A percentile compares a stretch with the other conserved stretches of the same genome.
Conservation (phyloP, 257 asterid species). For the Gardenia jasminoides region DNA sequence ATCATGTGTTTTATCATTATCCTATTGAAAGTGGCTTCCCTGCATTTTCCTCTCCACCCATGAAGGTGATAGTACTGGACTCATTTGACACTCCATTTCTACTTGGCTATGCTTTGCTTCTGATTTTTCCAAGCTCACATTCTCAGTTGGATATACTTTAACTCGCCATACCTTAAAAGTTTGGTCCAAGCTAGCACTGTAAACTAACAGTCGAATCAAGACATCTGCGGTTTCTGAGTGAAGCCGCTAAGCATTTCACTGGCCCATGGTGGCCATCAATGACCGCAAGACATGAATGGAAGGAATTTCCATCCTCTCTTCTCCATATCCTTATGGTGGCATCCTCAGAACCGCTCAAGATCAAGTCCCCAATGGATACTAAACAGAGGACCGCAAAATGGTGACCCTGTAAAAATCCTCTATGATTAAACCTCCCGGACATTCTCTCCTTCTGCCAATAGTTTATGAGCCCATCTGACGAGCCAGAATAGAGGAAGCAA, state of each 20-base stretch:
- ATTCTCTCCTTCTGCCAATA: conserved; percentile 65
- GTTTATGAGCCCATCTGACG: conserved; percentile 70
- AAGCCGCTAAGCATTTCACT: conserved; percentile 67
- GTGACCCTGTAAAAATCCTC: conserved; percentile 67
- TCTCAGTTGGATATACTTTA: conserved; percentile 44
- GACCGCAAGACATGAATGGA: conserved; percentile 61
- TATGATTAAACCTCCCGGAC: conserved; percentile 64
- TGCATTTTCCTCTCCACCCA: conserved; percentile 77
- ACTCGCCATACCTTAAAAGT: conserved; percentile 78
- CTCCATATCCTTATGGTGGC: conserved; percentile 73
- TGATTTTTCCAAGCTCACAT: conserved; percentile 28
- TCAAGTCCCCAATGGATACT: conserved; percentile 47
- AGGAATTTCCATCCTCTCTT: conserved; percentile 52
- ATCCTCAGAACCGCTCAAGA: conserved; percentile 76
- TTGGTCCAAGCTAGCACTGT: conserved; percentile 68
- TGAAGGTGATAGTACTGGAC: conserved; percentile 68
- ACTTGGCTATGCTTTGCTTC: conserved; percentile 24
- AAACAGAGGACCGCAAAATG: conserved; percentile 62
- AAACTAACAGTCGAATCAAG: conserved; percentile 47
- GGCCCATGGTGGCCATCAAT: conserved; percentile 83
- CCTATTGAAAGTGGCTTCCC: conserved; percentile 33
- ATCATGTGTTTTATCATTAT: neutral
- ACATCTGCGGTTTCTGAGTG: conserved; percentile 37
- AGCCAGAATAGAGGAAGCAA: conserved; percentile 62
- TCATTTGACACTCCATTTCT: conserved; percentile 39